Conservation (phyloP, 257 asterid species). For the Fraxinus excelsior region DNA sequence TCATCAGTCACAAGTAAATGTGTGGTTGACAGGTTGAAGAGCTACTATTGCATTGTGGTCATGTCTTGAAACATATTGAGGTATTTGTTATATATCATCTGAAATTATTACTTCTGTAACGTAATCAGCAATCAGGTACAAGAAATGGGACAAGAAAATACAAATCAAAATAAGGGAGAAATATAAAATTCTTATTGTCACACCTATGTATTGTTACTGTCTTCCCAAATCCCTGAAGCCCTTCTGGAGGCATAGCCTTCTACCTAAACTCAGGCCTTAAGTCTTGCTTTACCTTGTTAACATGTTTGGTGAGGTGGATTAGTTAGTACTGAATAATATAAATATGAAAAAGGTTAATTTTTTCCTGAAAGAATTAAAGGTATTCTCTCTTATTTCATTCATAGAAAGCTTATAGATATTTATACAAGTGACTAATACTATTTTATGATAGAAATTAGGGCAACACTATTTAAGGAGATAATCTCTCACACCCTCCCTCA, state of each 20-base stretch:
- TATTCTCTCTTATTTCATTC: no score
- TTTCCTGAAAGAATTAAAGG: no score
- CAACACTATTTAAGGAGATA: no score
- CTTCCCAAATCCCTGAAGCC: not conserved
- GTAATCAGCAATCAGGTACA: constrained; percentile 1
- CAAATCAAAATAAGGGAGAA: constrained; percentile 9
- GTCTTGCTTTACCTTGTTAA: not conserved
- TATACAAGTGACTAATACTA: no score
- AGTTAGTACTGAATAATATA: not conserved
- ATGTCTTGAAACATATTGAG: constrained; percentile 74
- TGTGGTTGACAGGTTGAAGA: constrained; percentile 72
- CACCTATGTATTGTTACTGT: not conserved
- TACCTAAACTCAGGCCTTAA: not conserved
- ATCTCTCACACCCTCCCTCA: no score
- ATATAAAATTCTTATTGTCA: constrained; percentile 18
- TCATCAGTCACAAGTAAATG: constrained; percentile 13
- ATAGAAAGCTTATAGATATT: no score
- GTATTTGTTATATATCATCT: constrained; percentile 34
- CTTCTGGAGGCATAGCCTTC: not conserved
- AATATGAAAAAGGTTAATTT: not conserved
- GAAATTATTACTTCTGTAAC: not conserved
- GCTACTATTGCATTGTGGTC: constrained; percentile 67
- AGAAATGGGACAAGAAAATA: not conserved
- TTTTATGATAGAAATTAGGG: no score
- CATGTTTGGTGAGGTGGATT: not conserved